phyloP scores from a whole-genome alignment of 306 rosid genomes.

The Castanea crenata region DNA sequence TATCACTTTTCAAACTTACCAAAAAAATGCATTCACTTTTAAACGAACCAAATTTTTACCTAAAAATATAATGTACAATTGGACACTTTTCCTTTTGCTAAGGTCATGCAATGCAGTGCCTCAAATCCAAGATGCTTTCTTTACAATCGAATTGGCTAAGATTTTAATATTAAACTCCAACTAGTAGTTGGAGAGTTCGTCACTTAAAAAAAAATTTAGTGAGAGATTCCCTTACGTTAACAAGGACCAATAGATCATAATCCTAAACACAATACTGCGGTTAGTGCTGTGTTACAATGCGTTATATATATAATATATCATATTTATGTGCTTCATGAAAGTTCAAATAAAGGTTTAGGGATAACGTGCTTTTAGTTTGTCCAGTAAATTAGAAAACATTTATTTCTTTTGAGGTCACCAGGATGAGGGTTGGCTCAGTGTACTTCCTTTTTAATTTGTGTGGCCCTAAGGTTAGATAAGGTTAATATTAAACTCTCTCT shows the following conservation, averaged over 20 bases:
- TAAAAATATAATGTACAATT: too few species aligned
- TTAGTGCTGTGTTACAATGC: too few species aligned
- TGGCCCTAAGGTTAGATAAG: not conserved
- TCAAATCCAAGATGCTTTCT: not conserved
- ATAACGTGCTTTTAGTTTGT: not conserved
- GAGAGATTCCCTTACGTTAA: not conserved
- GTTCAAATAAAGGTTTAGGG: not conserved
- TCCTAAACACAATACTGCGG: too few species aligned
- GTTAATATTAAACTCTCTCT: too few species aligned
- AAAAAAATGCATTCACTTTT: too few species aligned
- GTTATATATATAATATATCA: too few species aligned
- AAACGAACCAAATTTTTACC: too few species aligned
- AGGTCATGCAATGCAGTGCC: not conserved
- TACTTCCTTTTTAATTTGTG: not conserved
- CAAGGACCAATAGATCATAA: not conserved
- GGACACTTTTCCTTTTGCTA: too few species aligned
- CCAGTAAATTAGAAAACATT: not conserved
- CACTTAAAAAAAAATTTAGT: not conserved
- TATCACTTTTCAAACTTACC: not conserved
- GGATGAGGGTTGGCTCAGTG: not conserved
- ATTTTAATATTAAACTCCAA: not conserved
- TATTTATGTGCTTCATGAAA: too few species aligned
- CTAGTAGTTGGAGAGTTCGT: not conserved
- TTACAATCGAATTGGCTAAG: not conserved
- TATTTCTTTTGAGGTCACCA: not conserved